phyloP scores from a whole-genome alignment of 352 stramenopile species.

The Pythium biforme region DNA sequence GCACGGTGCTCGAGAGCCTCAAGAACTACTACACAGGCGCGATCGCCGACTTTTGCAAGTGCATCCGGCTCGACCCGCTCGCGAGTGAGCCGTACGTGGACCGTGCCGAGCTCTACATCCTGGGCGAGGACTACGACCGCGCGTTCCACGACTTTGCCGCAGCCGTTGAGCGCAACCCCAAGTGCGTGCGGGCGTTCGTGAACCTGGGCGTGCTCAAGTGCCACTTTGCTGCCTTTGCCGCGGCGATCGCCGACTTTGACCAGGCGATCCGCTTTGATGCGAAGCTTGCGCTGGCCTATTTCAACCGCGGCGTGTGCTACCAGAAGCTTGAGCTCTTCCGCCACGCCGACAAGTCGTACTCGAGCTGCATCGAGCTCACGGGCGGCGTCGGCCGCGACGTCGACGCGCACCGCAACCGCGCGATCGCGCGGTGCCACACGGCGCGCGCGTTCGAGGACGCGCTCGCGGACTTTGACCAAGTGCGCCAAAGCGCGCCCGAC shows the following conservation, averaged over 20 bases:
- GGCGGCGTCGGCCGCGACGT: slow-evolving; percentile 42
- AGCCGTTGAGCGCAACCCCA: slow-evolving; percentile 50
- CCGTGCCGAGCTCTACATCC: slow-evolving; percentile 59
- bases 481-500: slow-evolving; percentile 60
- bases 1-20: slow-evolving; percentile 46
- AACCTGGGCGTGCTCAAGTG: slow-evolving; percentile 78
- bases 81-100: slow-evolving; percentile 64
- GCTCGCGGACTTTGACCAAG: slow-evolving; percentile 62
- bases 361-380: slow-evolving; percentile 40
- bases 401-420: slow-evolving; percentile 64
- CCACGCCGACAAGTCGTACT: slow-evolving; percentile 68
- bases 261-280: slow-evolving; percentile 50
- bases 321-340: slow-evolving; percentile 64
- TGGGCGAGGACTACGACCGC: slow-evolving; percentile 58
- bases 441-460: slow-evolving; percentile 50
- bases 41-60: slow-evolving; percentile 60
- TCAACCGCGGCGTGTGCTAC: slow-evolving; percentile 73
- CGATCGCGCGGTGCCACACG: slow-evolving; percentile 64
- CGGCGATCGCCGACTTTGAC: slow-evolving; percentile 72
- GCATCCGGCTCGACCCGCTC: slow-evolving; percentile 55
- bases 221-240: slow-evolving; percentile 59
- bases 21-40: slow-evolving; percentile 48
- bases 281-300: slow-evolving; percentile 39
- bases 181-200: slow-evolving; percentile 50
- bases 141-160: slow-evolving; percentile 62